A percentile compares a stretch with the other conserved stretches of the same genome.
Evolutionary conservation across 2,329 filamentous ascomycete genomes (phyloP).

Genomic region (Whalleya microplaca): DNA sequence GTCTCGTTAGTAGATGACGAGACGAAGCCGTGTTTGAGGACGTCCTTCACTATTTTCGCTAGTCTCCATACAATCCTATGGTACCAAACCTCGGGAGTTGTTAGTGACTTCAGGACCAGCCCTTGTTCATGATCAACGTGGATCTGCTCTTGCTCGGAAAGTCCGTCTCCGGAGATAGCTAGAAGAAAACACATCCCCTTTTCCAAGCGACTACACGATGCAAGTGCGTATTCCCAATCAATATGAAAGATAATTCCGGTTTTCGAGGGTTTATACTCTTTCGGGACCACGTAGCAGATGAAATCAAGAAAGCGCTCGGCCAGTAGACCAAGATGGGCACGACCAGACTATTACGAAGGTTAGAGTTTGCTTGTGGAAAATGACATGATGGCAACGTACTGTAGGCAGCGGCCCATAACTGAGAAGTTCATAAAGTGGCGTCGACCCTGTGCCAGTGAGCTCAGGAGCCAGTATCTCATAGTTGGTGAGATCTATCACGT

Average conservation of each 20-base stretch:
- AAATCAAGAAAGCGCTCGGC: slow-evolving; percentile 57
- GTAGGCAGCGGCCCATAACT: slow-evolving; percentile 56
- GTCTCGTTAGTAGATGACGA: slow-evolving; percentile 7
- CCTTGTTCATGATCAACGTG: neutral
- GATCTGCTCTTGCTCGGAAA: neutral
- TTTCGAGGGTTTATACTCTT: slow-evolving; percentile 54
- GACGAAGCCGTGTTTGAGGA: slow-evolving; percentile 16
- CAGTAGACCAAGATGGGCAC: slow-evolving; percentile 53
- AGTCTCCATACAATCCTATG: slow-evolving; percentile 26
- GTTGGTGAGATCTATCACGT: slow-evolving; percentile 51
- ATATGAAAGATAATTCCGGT: slow-evolving; percentile 40
- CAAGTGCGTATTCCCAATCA: slow-evolving; percentile 50
- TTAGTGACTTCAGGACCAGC: slow-evolving; percentile 9
- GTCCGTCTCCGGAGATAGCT: neutral
- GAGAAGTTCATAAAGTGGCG: slow-evolving; percentile 49
- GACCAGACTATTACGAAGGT: slow-evolving; percentile 44
- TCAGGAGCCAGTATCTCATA: slow-evolving; percentile 54
- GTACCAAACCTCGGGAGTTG: slow-evolving; percentile 26
- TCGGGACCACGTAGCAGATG: slow-evolving; percentile 51
- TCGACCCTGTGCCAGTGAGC: slow-evolving; percentile 44
- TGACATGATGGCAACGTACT: slow-evolving; percentile 40
- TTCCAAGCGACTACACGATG: slow-evolving; percentile 35
- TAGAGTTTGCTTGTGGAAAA: neutral
- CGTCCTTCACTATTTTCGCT: slow-evolving; percentile 16
- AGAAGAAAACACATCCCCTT: slow-evolving; percentile 16